Percentiles rank a stretch among this genome's conserved stretches.
Evolutionary conservation across 441 rosid species (phyloP).

Genomic region (Erysimum cheiri): DNA sequence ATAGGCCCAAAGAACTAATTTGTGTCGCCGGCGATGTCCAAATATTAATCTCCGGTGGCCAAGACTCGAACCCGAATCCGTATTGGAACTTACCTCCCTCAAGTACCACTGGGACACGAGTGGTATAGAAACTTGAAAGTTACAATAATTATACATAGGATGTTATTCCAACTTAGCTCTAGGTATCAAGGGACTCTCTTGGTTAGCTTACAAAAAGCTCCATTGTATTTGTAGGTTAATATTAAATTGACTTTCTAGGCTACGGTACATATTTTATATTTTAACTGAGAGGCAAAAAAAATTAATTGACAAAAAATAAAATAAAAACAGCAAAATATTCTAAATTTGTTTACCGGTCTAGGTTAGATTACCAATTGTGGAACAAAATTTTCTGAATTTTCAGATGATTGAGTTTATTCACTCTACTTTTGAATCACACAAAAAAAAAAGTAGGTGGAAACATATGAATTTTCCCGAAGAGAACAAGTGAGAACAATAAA

Average conservation of each 20-base stretch:
- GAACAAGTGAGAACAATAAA: conserved; percentile 16
- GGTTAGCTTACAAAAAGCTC: neutral
- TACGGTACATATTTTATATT: neutral
- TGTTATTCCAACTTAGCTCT: neutral
- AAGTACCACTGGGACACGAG: too few species aligned
- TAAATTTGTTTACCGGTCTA: neutral
- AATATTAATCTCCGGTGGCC: too few species aligned
- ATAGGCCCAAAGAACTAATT: too few species aligned
- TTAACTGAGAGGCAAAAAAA: neutral
- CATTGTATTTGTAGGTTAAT: neutral
- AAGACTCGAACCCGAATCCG: too few species aligned
- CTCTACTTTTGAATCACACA: conserved; percentile 1
- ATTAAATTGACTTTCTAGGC: neutral
- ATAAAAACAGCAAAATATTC: neutral
- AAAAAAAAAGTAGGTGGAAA: conserved; percentile 25
- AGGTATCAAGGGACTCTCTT: conserved; percentile 3
- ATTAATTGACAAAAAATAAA: too few species aligned
- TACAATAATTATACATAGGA: neutral
- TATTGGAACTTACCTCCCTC: too few species aligned
- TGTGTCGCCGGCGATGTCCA: too few species aligned
- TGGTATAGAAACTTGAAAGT: neutral
- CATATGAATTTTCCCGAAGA: conserved; percentile 39
- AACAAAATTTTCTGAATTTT: too few species aligned
- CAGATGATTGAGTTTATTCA: too few species aligned
- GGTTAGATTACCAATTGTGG: neutral